Conservation (phyloP, 176 grass and related monocot species). For the Themeda triandra region DNA sequence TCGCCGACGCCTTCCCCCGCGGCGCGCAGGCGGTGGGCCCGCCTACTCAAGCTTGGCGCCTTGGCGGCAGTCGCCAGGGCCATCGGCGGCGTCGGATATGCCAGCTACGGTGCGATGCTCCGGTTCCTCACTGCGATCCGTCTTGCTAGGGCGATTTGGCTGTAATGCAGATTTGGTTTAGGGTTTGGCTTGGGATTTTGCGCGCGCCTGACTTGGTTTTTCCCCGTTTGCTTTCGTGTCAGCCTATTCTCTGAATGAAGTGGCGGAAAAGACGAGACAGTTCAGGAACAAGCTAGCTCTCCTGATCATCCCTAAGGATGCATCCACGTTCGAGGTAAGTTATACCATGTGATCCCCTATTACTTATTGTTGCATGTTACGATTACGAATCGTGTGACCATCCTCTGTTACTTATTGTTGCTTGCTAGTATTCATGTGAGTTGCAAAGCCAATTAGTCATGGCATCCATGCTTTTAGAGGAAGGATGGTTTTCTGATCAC, state of each 20-base stretch:
- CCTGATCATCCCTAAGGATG: conserved; percentile 22
- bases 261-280: conserved; percentile 52
- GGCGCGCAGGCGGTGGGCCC: conserved; percentile 32
- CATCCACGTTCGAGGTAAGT: conserved; percentile 55
- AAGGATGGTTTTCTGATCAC: neutral
- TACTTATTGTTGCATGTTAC: neutral
- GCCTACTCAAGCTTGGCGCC: conserved; percentile 53
- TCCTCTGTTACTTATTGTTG: neutral
- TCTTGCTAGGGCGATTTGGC: neutral
- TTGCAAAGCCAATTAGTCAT: neutral
- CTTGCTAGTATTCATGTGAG: neutral
- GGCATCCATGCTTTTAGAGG: neutral
- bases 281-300: conserved; percentile 36
- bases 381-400: neutral
- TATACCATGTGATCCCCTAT: neutral
- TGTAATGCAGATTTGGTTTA: conserved; percentile 6
- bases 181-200: neutral
- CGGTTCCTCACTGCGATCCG: neutral
- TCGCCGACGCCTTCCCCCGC: neutral
- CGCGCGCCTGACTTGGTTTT: conserved; percentile 2
- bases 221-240: neutral
- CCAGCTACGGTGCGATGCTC: conserved; percentile 51
- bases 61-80: conserved; percentile 53
- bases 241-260: conserved; percentile 65
- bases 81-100: conserved; percentile 51